Percentiles rank a stretch among this genome's conserved stretches.
These are phyloP conservation scores for Boechera divaricarpa DNA, from an alignment of 345 rosid genomes.

Conservation along the genomic window DNA sequence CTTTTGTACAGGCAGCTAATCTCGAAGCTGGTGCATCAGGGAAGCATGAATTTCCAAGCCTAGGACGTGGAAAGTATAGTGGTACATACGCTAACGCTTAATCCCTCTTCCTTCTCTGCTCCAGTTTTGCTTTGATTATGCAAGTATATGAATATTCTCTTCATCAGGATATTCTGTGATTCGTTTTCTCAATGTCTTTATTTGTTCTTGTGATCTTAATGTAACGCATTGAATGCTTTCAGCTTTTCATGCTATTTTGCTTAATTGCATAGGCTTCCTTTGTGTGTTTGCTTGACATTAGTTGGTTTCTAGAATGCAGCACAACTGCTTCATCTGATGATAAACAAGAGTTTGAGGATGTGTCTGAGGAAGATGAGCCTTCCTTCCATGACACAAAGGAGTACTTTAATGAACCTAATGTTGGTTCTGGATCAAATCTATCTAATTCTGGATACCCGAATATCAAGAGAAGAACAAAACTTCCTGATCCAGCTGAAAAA, in stretches of 20 bases:
- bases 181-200: neutral
- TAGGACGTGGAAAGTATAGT: conserved; percentile 78
- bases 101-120: neutral
- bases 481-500: conserved; percentile 94
- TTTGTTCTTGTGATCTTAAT: neutral
- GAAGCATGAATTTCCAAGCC: conserved; percentile 74
- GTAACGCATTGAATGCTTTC: neutral
- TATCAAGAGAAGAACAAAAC: conserved; percentile 75
- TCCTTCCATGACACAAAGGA: conserved; percentile 80
- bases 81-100: conserved; percentile 54
- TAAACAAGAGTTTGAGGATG: conserved; percentile 84
- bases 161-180: neutral
- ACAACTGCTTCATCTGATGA: conserved; percentile 97
- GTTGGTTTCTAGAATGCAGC: conserved; percentile 82
- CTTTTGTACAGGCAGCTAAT: conserved; percentile 69
- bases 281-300: conserved; percentile 39
- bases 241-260: neutral
- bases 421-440: conserved; percentile 46
- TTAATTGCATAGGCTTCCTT: neutral
- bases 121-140: conserved; percentile 19
- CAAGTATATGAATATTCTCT: neutral
- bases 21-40: conserved; percentile 77
- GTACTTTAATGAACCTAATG: conserved; percentile 58
- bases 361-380: conserved; percentile 84
- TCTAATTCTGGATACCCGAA: conserved; percentile 45